phyloP scores from a whole-genome alignment of 176 grass and related monocot species.

The Zoysia japonica region DNA sequence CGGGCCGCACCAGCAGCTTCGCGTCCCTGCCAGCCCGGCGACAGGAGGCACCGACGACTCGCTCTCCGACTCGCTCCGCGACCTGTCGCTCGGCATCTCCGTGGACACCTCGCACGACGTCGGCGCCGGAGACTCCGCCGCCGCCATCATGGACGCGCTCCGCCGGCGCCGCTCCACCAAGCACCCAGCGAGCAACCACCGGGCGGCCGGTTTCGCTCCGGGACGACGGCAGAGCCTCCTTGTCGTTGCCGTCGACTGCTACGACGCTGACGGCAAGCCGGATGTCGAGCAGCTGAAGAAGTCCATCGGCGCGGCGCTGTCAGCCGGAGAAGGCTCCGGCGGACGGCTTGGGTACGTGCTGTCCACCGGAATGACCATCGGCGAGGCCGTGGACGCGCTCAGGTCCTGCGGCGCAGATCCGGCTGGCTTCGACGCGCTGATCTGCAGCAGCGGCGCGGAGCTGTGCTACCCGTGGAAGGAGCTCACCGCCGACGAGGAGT shows the following conservation, averaged over 20 bases:
- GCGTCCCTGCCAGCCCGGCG: constrained; percentile 7
- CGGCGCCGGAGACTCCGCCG: constrained; percentile 38
- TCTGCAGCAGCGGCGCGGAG: constrained; percentile 86
- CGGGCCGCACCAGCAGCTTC: constrained; percentile 40
- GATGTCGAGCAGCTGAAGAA: constrained; percentile 41
- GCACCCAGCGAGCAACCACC: background rate
- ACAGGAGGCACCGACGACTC: constrained; percentile 29
- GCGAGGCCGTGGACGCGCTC: constrained; percentile 52
- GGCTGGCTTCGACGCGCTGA: constrained; percentile 64
- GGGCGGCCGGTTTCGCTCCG: constrained; percentile 24
- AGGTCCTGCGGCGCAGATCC: constrained; percentile 51
- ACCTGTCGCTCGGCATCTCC: constrained; percentile 74
- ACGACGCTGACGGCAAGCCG: constrained; percentile 42
- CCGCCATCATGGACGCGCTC: constrained; percentile 66
- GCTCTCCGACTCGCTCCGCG: constrained; percentile 81
- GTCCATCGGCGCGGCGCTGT: constrained; percentile 37
- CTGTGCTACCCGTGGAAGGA: constrained; percentile 86
- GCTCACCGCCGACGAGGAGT: constrained; percentile 63
- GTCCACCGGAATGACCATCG: constrained; percentile 62
- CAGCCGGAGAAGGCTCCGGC: constrained; percentile 17
- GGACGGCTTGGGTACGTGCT: constrained; percentile 61
- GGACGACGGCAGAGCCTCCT: constrained; percentile 56
- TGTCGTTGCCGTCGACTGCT: constrained; percentile 67
- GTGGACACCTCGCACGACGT: constrained; percentile 51
- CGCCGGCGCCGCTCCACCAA: constrained; percentile 33